A percentile compares a stretch with the other conserved stretches of the same genome.
These are phyloP conservation scores for Clarireedia homoeocarpa DNA, from an alignment of 2,329 filamentous ascomycete genomes.

Conservation along the genomic window DNA sequence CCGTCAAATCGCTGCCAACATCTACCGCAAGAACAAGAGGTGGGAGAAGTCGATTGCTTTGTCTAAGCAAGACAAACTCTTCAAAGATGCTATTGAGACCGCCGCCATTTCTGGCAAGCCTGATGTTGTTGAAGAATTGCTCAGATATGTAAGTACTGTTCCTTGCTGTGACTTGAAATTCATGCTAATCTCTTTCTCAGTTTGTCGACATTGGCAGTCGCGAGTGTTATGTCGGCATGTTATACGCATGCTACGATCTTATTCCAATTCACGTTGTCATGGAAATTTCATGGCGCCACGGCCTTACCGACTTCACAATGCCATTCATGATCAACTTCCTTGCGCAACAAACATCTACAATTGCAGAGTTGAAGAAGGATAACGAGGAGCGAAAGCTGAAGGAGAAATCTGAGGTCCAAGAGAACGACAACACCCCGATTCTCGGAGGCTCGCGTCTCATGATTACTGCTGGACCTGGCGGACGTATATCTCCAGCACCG, in stretches of 20 bases:
- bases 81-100: slow-evolving; percentile 99
- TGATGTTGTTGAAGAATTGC: slow-evolving; percentile 89
- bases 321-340: slow-evolving; percentile 99
- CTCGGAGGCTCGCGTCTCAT: slow-evolving; percentile 82
- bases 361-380: slow-evolving; percentile 81
- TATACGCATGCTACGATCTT: slow-evolving; percentile 96
- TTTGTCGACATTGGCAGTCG: slow-evolving; percentile 99
- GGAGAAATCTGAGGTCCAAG: slow-evolving; percentile 66
- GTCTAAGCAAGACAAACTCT: slow-evolving; percentile 98
- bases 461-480: slow-evolving; percentile 80
- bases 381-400: slow-evolving; percentile 87
- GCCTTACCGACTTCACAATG: slow-evolving; percentile 96
- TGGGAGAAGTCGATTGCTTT: slow-evolving; percentile 99
- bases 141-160: slow-evolving; percentile 78
- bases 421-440: slow-evolving; percentile 90
- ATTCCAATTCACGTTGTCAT: slow-evolving; percentile 88
- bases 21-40: slow-evolving; percentile 99
- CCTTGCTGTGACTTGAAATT: slow-evolving; percentile 6
- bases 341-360: slow-evolving; percentile 79
- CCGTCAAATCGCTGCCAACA: slow-evolving; percentile 94
- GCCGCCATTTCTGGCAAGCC: slow-evolving; percentile 83
- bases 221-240: slow-evolving; percentile 99
- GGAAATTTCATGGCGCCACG: slow-evolving; percentile 94
- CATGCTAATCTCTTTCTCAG: slow-evolving; percentile 43
- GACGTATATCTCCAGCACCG: slow-evolving; percentile 47